These are phyloP conservation scores for Parmales sp. DNA, from an alignment of 108 stramenopile species.

Conservation along the genomic window DNA sequence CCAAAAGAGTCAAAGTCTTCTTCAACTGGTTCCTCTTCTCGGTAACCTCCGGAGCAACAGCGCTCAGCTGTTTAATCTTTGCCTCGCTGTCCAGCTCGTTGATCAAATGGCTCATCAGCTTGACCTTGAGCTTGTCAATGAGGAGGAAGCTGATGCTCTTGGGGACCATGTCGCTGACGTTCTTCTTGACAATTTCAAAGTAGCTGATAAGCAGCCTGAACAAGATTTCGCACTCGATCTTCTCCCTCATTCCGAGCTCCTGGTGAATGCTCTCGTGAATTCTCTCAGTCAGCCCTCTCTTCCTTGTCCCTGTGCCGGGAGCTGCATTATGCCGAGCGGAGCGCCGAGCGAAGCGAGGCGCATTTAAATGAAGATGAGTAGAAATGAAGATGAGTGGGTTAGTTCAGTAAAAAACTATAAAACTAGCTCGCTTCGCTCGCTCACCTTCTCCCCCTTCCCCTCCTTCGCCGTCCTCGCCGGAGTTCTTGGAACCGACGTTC, in stretches of 20 bases:
- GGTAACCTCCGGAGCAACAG: not conserved
- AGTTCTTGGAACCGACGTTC: no score
- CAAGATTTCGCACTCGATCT: slow-evolving; percentile 9
- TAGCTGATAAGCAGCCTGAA: slow-evolving; percentile 3
- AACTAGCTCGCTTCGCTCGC: no score
- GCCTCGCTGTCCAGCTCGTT: slow-evolving; percentile 7
- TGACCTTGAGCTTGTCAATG: slow-evolving; percentile 13
- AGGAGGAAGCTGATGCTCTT: slow-evolving; percentile 6
- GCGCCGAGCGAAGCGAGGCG: no score
- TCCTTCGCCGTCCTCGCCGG: no score
- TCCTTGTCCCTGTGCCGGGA: no score
- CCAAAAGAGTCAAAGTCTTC: slow-evolving; percentile 6
- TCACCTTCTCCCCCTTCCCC: no score
- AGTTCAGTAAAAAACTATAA: no score
- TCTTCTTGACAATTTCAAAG: slow-evolving; percentile 12
- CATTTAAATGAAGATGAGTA: no score
- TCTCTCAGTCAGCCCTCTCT: slow-evolving; percentile 8
- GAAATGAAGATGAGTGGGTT: no score
- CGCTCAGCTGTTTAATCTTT: slow-evolving; percentile 10
- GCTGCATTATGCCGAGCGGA: no score
- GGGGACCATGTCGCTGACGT: slow-evolving; percentile 8
- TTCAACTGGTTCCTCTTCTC: slow-evolving; percentile 8
- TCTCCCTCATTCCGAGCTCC: slow-evolving; percentile 15
- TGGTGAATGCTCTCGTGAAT: slow-evolving; percentile 8
- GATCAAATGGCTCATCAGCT: slow-evolving; percentile 5